Evolutionary conservation across 164 flowering plant species (phyloP), one percentile per base, ranked within the genome.

Genomic region (Dillenia turbinata): DNA sequence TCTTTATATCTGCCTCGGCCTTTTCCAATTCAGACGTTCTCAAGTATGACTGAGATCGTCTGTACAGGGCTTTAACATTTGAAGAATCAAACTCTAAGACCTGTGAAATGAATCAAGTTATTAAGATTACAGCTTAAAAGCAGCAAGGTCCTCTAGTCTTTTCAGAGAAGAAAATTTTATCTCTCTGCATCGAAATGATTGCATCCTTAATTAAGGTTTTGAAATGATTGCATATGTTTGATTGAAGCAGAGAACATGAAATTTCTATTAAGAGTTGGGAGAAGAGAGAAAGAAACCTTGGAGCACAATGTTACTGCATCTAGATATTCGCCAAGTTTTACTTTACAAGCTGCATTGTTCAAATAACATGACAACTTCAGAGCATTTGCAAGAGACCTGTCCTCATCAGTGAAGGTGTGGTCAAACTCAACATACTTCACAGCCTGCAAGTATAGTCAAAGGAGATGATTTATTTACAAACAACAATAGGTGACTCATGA

Each of bases 261-360:
- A 19, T 19, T 19, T 19, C 22, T 19, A 19, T 19, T 19, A 1
- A 19, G 45, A 44, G 49, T 12, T 48, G 56, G 49, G 46, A 47
- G 10, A 15, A 63, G 10, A 33, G 7, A 9, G n/a, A 26, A 43
- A 6, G 53, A 61, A 40, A 80, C 87, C 85, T 83, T 83, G 60
- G 84, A 61, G 59, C 87, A 85, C 9, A 78, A 67, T 67, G 50
- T 76, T 56, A 73, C 55, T 60, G 82, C 81, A 70, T 73, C 85
- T 9, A 8, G 26, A 46, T 63, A 73, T 12, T 81, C 85, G 51
- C 66, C 73, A 50, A 85, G 62, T 66, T 70, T 83, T 15, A 83
- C 76, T 62, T 83, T 79, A 61, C 87, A 85, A 26, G 84, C 82
- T 56, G 84, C 86, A 62, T 81, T 77, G 74, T 81, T 85, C 59